Evolutionary conservation across 1,284 basidiomycete species (phyloP), one percentile per base, ranked within the genome.

Genomic region (Ceratobasidium sp.): DNA sequence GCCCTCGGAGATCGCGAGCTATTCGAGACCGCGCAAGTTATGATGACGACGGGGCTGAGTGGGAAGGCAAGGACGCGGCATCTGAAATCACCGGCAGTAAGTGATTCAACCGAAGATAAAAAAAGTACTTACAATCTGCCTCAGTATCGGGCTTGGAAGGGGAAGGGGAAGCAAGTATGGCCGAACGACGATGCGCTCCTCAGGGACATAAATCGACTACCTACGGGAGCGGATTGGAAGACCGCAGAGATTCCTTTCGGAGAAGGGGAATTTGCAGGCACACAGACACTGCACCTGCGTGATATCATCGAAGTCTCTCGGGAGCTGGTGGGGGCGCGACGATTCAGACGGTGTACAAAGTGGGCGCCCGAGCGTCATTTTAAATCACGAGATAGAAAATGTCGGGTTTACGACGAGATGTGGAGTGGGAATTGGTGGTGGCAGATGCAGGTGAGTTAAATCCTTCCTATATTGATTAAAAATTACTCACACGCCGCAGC

Each of bases 21-120:
- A 20, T 76, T 76, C n/a, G 62, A 44, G n/a, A 59, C 52, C 3
- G 74, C 74, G 28, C 42, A 76, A 40, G 7, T 76, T 10, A 13
- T 76, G 42, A 76, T 76, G 74, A 76, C 74, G 5, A 76, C 74
- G 2, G 74, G 74, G 13, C 28, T 75, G 12, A 54, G 62, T 42
- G 50, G 50, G 20, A 12, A 40, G 10, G 59, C 10, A 3, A 48
- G 59, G 20, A 64, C 57, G 12, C 48, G 57, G 13, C 59, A 64
- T 23, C 59, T 74, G 28, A 74, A 64, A 59, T 15, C 38, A 0
- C 44, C 57, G 4, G 26, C 26, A 9, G 71, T 64, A 15, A 74
- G 71, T 38, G 52, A 38, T 38, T 59, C 15, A 17, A 57, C 44
- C 2, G 2, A 4, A 33, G 33, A 33, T 2, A 4, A 33, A 52